These are phyloP conservation scores for Hypoxylon sp. DNA, from an alignment of 2,329 filamentous ascomycete species.

Conservation along the genomic window DNA sequence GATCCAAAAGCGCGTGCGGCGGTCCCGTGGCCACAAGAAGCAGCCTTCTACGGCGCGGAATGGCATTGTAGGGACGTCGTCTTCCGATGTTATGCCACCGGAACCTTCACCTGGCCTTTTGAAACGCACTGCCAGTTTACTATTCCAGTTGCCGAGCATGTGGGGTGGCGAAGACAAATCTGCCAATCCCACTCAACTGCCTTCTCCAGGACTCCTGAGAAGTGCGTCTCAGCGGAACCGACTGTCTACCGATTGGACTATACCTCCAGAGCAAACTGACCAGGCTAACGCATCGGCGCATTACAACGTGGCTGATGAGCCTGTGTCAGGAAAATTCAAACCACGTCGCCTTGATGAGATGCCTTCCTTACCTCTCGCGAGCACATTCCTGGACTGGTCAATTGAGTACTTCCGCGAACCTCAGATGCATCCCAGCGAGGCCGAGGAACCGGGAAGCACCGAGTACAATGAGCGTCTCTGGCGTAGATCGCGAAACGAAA, in stretches of 20 bases:
- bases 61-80: constrained; percentile 56
- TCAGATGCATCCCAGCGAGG: constrained; percentile 96
- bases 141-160: constrained; percentile 67
- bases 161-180: constrained; percentile 63
- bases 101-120: constrained; percentile 69
- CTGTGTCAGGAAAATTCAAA: constrained; percentile 81
- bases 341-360: constrained; percentile 69
- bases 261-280: constrained; percentile 82
- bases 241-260: constrained; percentile 57
- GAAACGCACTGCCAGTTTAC: constrained; percentile 72
- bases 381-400: constrained; percentile 93
- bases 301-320: constrained; percentile 81
- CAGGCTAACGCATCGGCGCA: constrained; percentile 72
- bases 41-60: constrained; percentile 59
- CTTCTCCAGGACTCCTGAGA: constrained; percentile 54
- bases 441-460: constrained; percentile 93
- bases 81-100: constrained; percentile 55
- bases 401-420: constrained; percentile 98
- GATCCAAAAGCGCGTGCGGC: constrained; percentile 67
- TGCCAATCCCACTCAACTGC: constrained; percentile 51
- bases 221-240: constrained; percentile 57
- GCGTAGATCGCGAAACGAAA: constrained; percentile 92
- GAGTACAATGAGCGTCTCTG: constrained; percentile 97
- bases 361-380: constrained; percentile 80
- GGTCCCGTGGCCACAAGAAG: constrained; percentile 60